phyloP scores from a whole-genome alignment of 2,329 filamentous ascomycete genomes.

The Beauveria rudraprayagi region DNA sequence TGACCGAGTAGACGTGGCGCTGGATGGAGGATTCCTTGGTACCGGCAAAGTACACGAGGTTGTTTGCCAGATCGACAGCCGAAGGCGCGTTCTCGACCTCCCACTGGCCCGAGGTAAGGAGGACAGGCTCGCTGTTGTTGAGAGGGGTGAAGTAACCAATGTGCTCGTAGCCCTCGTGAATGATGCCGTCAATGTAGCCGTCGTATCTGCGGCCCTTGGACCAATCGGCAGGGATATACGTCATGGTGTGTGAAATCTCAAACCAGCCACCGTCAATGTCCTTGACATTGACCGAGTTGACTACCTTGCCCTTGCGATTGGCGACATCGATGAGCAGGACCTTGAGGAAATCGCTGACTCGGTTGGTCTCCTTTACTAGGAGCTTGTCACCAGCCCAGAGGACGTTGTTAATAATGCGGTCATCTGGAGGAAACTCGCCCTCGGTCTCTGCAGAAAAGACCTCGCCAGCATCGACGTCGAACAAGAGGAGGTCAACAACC shows the following conservation, averaged over 20 bases:
- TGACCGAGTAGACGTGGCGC: constrained; percentile 85
- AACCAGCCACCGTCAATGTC: constrained; percentile 95
- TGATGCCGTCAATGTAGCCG: constrained; percentile 87
- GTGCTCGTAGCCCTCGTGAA: constrained; percentile 82
- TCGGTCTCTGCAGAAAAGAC: constrained; percentile 72
- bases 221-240: constrained; percentile 77
- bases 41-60: constrained; percentile 82
- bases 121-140: constrained; percentile 69
- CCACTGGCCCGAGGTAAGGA: constrained; percentile 85
- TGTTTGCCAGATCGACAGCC: constrained; percentile 74
- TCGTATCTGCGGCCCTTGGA: constrained; percentile 67
- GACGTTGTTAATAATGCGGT: constrained; percentile 87
- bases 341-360: constrained; percentile 85
- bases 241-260: constrained; percentile 81
- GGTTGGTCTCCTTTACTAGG: constrained; percentile 84
- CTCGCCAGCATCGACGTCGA: constrained; percentile 69
- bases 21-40: constrained; percentile 85
- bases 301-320: constrained; percentile 64
- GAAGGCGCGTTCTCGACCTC: constrained; percentile 83
- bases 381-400: constrained; percentile 83
- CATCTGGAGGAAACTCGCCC: constrained; percentile 68
- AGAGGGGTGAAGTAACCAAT: constrained; percentile 88
- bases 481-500: constrained; percentile 79
- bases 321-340: constrained; percentile 78
- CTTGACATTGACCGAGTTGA: constrained; percentile 71